These are phyloP conservation scores for Colletotrichum sp. DNA, from an alignment of 2,329 filamentous ascomycete species.

Conservation along the genomic window DNA sequence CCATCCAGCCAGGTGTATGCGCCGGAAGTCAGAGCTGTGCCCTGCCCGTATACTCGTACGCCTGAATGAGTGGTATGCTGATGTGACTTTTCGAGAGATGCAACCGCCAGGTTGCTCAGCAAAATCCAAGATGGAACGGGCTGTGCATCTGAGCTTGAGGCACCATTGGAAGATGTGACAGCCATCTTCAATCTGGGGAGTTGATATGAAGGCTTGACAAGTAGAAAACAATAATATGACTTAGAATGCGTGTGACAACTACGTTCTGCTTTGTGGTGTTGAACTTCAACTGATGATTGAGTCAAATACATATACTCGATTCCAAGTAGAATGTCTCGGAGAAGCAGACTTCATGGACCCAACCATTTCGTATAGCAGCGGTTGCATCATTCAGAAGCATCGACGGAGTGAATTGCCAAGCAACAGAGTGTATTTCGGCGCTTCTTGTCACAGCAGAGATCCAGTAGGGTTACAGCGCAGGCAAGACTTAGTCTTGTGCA, in stretches of 20 bases:
- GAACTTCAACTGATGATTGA: not conserved
- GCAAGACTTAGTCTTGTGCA: not conserved
- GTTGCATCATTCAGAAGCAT: not conserved
- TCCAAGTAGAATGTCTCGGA: not conserved
- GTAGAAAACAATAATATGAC: not conserved
- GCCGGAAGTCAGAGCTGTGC: not conserved
- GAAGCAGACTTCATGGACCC: not conserved
- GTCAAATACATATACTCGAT: not conserved
- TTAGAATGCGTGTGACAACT: not conserved
- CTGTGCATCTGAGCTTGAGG: not conserved
- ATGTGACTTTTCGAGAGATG: not conserved
- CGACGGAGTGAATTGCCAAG: not conserved
- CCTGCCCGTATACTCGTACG: not conserved
- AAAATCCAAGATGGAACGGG: not conserved
- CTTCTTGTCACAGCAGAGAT: not conserved
- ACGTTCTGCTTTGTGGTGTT: not conserved
- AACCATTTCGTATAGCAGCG: rapidly evolving
- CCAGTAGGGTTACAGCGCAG: not conserved
- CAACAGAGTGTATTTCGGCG: not conserved
- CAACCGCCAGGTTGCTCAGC: not conserved
- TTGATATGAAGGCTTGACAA: not conserved
- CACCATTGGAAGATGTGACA: not conserved
- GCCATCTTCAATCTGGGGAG: not conserved
- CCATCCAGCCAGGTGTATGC: not conserved
- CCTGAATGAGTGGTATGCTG: not conserved